These are phyloP conservation scores for Takashimella tepidaria DNA, from an alignment of 1,284 basidiomycete genomes.

Conservation along the genomic window DNA sequence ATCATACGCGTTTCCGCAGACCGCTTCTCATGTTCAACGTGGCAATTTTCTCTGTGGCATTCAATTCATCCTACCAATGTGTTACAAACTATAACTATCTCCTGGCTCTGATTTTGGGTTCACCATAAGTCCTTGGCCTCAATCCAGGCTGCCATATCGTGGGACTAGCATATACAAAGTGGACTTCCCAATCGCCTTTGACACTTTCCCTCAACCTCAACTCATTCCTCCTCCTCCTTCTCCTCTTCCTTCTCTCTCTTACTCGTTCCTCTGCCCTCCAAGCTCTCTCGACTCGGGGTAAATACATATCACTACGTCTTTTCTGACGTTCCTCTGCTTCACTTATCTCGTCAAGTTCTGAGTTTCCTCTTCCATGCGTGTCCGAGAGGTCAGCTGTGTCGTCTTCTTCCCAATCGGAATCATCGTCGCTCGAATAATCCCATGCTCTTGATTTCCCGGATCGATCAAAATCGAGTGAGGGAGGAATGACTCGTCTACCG, in stretches of 20 bases:
- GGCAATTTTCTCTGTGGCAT: neutral
- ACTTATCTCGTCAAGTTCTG: constrained; percentile 8
- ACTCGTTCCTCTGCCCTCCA: constrained; percentile 22
- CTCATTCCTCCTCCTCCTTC: constrained; percentile 15
- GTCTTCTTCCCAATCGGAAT: constrained; percentile 24
- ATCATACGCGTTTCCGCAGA: too few species aligned
- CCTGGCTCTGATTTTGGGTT: constrained; percentile 25
- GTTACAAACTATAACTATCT: constrained; percentile 13
- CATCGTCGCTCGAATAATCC: neutral
- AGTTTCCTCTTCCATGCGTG: constrained; percentile 7
- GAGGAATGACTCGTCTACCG: constrained; percentile 25
- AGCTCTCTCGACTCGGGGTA: constrained; percentile 29
- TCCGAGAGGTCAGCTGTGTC: constrained; percentile 1
- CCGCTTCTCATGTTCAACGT: neutral
- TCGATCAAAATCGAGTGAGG: constrained; percentile 15
- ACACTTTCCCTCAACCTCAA: constrained; percentile 5
- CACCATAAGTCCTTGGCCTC: constrained; percentile 36
- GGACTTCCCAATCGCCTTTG: constrained; percentile 34
- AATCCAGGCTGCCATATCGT: constrained; percentile 35
- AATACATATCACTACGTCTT: constrained; percentile 26
- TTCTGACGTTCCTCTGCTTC: constrained; percentile 22
- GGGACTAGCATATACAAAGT: constrained; percentile 29
- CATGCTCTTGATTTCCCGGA: constrained; percentile 21
- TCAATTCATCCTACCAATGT: neutral
- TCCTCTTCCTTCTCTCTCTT: constrained; percentile 21